A percentile compares a stretch with the other conserved stretches of the same genome.
phyloP scores from a whole-genome alignment of 805 yeast species.

The Hanseniaspora pseudoguilliermondii region DNA sequence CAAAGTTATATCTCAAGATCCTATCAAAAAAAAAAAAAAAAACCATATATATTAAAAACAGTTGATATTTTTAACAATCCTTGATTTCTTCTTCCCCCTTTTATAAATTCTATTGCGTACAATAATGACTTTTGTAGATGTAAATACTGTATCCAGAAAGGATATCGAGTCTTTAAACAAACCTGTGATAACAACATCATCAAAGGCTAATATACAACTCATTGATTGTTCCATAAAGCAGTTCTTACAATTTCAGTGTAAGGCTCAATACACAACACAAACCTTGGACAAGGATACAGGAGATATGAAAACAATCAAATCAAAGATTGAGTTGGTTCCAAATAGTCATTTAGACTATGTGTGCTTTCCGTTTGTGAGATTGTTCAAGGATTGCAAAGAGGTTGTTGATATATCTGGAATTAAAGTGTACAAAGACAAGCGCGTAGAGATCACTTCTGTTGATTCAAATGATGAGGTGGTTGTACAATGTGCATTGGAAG shows the following conservation, averaged over 20 bases:
- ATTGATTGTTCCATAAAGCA: slow-evolving; percentile 5
- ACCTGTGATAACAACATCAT: neutral
- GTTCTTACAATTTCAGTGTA: slow-evolving; percentile 9
- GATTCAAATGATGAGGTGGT: slow-evolving; percentile 5
- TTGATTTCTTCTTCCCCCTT: too few species aligned
- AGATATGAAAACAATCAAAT: neutral
- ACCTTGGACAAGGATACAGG: neutral
- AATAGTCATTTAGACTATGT: slow-evolving; percentile 3
- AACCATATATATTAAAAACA: too few species aligned
- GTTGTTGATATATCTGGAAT: neutral
- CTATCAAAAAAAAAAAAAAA: too few species aligned
- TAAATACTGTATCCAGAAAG: neutral
- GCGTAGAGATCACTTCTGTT: slow-evolving; percentile 5
- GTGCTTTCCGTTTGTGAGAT: slow-evolving; percentile 10
- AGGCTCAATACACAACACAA: neutral
- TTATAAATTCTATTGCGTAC: too few species aligned
- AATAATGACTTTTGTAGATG: slow-evolving; percentile 1
- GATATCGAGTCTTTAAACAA: neutral
- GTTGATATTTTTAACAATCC: too few species aligned
- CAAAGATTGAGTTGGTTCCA: neutral
- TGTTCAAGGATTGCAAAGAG: slow-evolving; percentile 8
- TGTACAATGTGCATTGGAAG: neutral
- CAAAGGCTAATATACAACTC: neutral
- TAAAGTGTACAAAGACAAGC: neutral
- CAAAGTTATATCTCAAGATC: too few species aligned